phyloP scores from a whole-genome alignment of 139 green algal species.

The Volvox africanus region DNA sequence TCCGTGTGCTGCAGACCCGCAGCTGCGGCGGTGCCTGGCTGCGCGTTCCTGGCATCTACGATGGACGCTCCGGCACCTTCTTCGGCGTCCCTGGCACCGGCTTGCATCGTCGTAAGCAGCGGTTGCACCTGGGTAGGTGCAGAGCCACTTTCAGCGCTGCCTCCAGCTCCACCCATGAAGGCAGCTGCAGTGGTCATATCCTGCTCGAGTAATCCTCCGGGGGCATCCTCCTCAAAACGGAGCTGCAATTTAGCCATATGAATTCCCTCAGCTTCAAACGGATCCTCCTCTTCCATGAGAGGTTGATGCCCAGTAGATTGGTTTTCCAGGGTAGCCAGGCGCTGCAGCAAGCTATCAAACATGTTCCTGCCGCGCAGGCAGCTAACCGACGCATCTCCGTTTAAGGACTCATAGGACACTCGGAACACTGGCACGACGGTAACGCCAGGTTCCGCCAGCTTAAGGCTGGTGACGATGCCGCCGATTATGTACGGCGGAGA shows the following conservation, averaged over 20 bases:
- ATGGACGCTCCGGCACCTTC: not conserved
- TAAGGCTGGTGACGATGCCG: not conserved
- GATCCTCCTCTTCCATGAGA: no score
- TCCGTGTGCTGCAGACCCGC: not conserved
- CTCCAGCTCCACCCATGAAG: not conserved
- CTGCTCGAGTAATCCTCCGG: no score
- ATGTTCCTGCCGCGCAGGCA: conserved; percentile 6
- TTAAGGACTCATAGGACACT: not conserved
- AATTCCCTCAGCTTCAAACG: no score
- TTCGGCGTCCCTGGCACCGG: not conserved
- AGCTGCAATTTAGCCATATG: no score
- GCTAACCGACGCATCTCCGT: not conserved
- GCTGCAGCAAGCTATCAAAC: not conserved
- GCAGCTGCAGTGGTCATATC: not conserved
- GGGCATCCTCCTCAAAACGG: not conserved
- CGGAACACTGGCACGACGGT: conserved; percentile 1
- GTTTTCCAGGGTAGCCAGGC: not conserved
- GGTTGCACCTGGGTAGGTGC: not conserved
- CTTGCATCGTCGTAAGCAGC: not conserved
- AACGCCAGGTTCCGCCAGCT: not conserved
- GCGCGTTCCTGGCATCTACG: no score
- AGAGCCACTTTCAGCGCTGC: no score
- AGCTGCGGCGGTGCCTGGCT: not conserved
- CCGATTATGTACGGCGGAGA: conserved; percentile 6
- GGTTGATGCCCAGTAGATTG: no score